phyloP scores from a whole-genome alignment of 148 eudicot genomes.

The Arctostaphylos glauca region DNA sequence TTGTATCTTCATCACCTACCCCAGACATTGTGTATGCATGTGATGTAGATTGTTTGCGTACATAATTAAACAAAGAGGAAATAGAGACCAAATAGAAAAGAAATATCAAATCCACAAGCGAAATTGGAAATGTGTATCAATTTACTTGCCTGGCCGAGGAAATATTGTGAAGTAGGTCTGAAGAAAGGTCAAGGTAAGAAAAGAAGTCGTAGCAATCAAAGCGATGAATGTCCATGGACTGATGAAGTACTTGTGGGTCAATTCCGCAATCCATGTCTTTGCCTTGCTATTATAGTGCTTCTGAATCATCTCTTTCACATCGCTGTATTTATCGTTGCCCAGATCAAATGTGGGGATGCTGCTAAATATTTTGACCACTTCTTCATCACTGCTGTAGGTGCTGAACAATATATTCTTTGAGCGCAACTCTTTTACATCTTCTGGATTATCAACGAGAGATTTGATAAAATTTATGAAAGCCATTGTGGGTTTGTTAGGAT shows the following conservation, averaged over 20 bases:
- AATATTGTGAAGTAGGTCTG: neutral
- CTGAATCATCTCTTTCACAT: neutral
- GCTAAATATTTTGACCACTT: neutral
- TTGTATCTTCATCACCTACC: constrained; percentile 9
- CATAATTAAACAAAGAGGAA: too few relatives aligned
- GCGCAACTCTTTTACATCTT: neutral
- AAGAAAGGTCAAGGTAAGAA: neutral
- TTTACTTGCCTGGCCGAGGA: neutral
- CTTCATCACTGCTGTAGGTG: neutral
- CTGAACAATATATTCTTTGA: neutral
- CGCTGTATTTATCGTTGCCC: accelerated
- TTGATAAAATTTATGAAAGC: neutral
- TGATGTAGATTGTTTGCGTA: too few relatives aligned
- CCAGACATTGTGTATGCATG: neutral
- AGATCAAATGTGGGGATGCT: neutral
- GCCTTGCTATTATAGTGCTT: neutral
- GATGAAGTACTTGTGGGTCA: neutral
- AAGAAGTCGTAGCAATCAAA: neutral
- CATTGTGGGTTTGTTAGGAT: neutral
- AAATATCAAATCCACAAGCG: too few relatives aligned
- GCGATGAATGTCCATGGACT: neutral
- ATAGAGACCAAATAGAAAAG: too few relatives aligned
- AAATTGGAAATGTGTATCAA: too few relatives aligned
- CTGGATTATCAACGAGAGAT: neutral
- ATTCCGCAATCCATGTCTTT: neutral